Evolutionary conservation across 73 alveolate species (phyloP).

Genomic region (Paramecium bursaria): DNA sequence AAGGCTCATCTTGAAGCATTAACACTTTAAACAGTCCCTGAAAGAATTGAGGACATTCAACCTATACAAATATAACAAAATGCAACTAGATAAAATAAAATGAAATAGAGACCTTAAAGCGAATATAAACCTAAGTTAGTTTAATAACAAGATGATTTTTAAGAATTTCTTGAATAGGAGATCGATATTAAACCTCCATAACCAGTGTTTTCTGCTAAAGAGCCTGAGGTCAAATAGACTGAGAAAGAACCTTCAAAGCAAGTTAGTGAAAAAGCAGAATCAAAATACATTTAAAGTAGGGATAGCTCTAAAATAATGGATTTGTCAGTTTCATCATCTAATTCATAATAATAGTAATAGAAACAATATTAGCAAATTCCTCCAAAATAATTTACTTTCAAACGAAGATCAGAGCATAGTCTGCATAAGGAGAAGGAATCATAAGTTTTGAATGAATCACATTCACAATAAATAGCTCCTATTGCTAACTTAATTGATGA

Average conservation of each 20-base stretch:
- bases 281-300: too few relatives aligned
- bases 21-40: constrained; percentile 12
- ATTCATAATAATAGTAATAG: too few relatives aligned
- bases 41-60: constrained; percentile 27
- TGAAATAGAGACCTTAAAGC: constrained; percentile 45
- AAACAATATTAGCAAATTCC: too few relatives aligned
- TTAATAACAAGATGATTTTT: background rate
- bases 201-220: background rate
- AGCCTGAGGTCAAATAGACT: background rate
- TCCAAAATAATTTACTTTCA: background rate
- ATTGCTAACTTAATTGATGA: too few relatives aligned
- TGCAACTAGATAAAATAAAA: constrained; percentile 11
- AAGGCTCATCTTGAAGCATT: constrained; percentile 40
- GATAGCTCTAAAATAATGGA: too few relatives aligned
- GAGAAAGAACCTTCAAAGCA: background rate
- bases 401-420: background rate
- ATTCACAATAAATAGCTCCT: too few relatives aligned
- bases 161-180: background rate
- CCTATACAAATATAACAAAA: background rate
- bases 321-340: too few relatives aligned
- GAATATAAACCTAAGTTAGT: constrained; percentile 28
- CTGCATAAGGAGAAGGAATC: too few relatives aligned
- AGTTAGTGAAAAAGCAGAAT: background rate
- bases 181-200: background rate
- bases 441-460: too few relatives aligned